Conservation (phyloP, 352 stramenopile species). For the Blastocystis sp. region DNA sequence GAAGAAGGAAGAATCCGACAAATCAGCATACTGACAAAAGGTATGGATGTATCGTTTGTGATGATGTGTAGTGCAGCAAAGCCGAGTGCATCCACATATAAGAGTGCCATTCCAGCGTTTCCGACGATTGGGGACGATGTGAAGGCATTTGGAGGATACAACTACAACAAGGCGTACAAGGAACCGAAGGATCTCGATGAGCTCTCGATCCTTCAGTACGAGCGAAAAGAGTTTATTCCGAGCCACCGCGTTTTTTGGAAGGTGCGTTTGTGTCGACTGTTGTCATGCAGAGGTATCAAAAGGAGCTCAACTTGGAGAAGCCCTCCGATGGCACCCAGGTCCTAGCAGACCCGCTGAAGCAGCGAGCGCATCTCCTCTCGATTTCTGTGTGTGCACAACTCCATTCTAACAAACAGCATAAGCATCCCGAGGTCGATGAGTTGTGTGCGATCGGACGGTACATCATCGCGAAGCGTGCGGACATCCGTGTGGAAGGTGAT, state of each 20-base stretch:
- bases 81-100: not conserved
- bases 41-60: not conserved
- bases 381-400: not conserved
- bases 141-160: constrained; percentile 35
- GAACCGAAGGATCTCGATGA: not conserved
- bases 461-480: not conserved
- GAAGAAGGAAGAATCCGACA: constrained; percentile 20
- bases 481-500: not conserved
- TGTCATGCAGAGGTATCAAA: constrained; percentile 12
- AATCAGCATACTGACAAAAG: not conserved
- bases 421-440: constrained; percentile 24
- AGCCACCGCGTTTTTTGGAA: constrained; percentile 45
- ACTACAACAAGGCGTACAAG: constrained; percentile 38
- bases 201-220: not conserved
- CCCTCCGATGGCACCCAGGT: not conserved
- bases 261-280: not conserved
- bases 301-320: constrained; percentile 31
- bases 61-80: not conserved
- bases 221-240: not conserved
- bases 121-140: constrained; percentile 33
- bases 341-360: not conserved
- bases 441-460: not conserved
- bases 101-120: constrained; percentile 1
- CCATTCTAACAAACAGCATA: constrained; percentile 17
- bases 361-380: not conserved